Base-by-base conservation (phyloP, 208 protist genomes). In the Tritrichomonas musculus region DNA sequence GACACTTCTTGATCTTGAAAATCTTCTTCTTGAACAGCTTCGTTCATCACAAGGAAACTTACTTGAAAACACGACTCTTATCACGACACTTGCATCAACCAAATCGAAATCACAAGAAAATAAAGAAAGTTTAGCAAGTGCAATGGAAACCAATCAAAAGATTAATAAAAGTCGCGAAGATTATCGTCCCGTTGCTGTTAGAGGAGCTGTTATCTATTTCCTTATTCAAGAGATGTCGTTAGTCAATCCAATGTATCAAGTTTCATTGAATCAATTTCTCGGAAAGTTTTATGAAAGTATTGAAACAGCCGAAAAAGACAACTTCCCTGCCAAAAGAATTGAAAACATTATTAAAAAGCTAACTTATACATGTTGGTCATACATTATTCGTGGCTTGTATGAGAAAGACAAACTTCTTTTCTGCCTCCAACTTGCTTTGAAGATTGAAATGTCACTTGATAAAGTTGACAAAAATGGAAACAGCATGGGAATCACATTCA, bases 241-340 rank as follows among this genome's bases (percentile, higher is more conserved):
- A 25, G 98, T 99, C 36, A 98, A 97, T 94, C 93, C 97, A 94
- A 99, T 99, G 98, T 99, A 99, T 96, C 97, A 99, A 95, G 99
- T 97, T 49, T 99, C 98, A 49, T 97, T 99, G 55, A 94, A 96
- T 33, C 98, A 99, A 96, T 99, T 99, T 96, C 96, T 99, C 92
- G 95, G 95, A 82, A 96, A 98, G 92, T 99, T 99, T 94, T 97
- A 99, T 94, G 94, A 95, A 66, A 96, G 97, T 8, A 98, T 99
- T 94, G 93, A 97, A 53, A 57, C 94, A n/a, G 69, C 96, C 20
- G 77, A 98, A 94, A 96, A 97, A 92, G 96, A 97, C 94, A 88
- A 94, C 64, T 95, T 98, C 27, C 97, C 97, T 33, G 60, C 95
- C n/a, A 98, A 98, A 96, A 96, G 98, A 75, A 99, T 99, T 95